Percentiles rank a stretch among this genome's conserved stretches.
Conservation (phyloP, 495 filamentous ascomycete genomes). For the Penicillium coffeae region DNA sequence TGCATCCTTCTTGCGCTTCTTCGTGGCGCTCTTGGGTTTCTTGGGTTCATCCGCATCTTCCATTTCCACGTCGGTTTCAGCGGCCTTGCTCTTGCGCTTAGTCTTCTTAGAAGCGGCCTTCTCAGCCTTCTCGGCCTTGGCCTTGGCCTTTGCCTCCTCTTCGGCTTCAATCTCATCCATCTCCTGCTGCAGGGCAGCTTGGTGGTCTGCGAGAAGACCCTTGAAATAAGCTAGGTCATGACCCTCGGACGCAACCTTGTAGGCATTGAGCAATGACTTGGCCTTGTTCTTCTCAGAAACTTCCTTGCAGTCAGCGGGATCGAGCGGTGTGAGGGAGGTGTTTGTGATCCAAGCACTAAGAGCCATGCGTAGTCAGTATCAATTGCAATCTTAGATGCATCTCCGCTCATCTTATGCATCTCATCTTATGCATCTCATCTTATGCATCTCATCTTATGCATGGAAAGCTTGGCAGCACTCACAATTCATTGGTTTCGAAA, state of each 20-base stretch:
- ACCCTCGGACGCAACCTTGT: slow-evolving; percentile 65
- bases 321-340: slow-evolving; percentile 67
- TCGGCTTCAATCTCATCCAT: slow-evolving; percentile 58
- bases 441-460: too few relatives aligned
- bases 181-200: slow-evolving; percentile 56
- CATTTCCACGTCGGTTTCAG: slow-evolving; percentile 73
- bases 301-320: slow-evolving; percentile 61
- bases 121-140: slow-evolving; percentile 59
- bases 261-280: slow-evolving; percentile 70
- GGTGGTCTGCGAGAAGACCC: slow-evolving; percentile 58
- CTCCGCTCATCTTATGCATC: too few relatives aligned
- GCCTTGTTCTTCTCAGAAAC: slow-evolving; percentile 66
- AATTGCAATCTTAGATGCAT: not conserved
- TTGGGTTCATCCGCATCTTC: slow-evolving; percentile 58
- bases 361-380: slow-evolving; percentile 6
- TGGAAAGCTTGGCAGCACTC: slow-evolving; percentile 35
- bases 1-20: slow-evolving; percentile 67
- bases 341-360: slow-evolving; percentile 81
- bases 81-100: slow-evolving; percentile 57
- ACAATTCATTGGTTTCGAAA: slow-evolving; percentile 92
- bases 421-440: too few relatives aligned
- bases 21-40: slow-evolving; percentile 49
- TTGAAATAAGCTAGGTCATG: slow-evolving; percentile 75
- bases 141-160: slow-evolving; percentile 55
- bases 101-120: slow-evolving; percentile 54